Conservation (phyloP, 306 rosid species). For the Phaseolus lunatus region DNA sequence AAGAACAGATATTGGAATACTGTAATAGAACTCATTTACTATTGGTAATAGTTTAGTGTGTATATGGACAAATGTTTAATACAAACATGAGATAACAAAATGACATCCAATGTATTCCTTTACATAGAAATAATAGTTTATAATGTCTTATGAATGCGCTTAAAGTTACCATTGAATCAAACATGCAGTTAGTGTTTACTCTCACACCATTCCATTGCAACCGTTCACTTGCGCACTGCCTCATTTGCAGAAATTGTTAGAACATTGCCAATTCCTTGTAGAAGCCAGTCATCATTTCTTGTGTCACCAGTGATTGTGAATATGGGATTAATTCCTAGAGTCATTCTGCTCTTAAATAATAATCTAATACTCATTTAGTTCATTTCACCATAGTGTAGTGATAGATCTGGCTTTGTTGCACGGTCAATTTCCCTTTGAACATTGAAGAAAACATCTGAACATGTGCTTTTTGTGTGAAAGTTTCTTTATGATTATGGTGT, state of each 20-base stretch:
- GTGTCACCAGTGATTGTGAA: not conserved
- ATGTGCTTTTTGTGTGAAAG: conserved; percentile 11
- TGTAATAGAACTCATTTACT: not conserved
- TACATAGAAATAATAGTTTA: not conserved
- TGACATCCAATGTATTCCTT: not conserved
- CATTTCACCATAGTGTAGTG: conserved; percentile 25
- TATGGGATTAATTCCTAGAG: conserved; percentile 2
- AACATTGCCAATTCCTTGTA: conserved; percentile 5
- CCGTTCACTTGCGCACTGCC: not conserved
- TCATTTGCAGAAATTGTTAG: conserved; percentile 7
- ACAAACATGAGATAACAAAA: not conserved
- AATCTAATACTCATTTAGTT: conserved; percentile 15
- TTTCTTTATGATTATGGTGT: conserved; percentile 18
- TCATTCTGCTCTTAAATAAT: conserved; percentile 19
- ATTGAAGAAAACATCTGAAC: not conserved
- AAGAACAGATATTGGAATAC: not conserved
- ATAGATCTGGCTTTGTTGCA: conserved; percentile 25
- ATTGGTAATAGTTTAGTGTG: not conserved
- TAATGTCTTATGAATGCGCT: not conserved
- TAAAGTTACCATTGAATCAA: not conserved
- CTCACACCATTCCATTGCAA: not conserved
- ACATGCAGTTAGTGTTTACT: not conserved
- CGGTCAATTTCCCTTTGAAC: conserved; percentile 1
- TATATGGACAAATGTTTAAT: not conserved
- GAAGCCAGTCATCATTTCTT: not conserved